These are phyloP conservation scores for Aureobasidium zeae DNA, from an alignment of 2,329 filamentous ascomycete genomes.

Conservation along the genomic window DNA sequence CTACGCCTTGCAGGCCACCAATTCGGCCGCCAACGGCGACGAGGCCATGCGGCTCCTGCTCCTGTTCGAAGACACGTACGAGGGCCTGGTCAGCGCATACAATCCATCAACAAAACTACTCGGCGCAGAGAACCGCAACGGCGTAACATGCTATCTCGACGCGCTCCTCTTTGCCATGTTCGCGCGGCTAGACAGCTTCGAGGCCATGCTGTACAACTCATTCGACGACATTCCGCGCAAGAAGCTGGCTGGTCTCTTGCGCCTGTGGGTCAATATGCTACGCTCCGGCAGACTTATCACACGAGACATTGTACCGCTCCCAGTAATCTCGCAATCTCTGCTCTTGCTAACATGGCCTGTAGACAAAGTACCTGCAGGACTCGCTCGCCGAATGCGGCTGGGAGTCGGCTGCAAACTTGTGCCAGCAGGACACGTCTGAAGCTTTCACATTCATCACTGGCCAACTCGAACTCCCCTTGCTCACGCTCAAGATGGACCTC, in stretches of 20 bases:
- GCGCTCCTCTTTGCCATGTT: slow-evolving; percentile 94
- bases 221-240: slow-evolving; percentile 63
- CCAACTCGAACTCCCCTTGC: slow-evolving; percentile 72
- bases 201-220: slow-evolving; percentile 77
- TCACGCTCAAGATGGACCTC: slow-evolving; percentile 88
- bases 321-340: not conserved
- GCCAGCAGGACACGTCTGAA: slow-evolving; percentile 92
- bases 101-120: slow-evolving; percentile 62
- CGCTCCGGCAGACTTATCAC: slow-evolving; percentile 77
- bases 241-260: slow-evolving; percentile 65
- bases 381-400: slow-evolving; percentile 79
- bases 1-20: slow-evolving; percentile 53
- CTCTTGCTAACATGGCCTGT: slow-evolving; percentile 9
- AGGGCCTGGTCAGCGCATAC: slow-evolving; percentile 68
- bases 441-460: slow-evolving; percentile 93
- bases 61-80: slow-evolving; percentile 70
- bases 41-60: slow-evolving; percentile 68
- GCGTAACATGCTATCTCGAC: slow-evolving; percentile 92
- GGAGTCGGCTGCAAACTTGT: slow-evolving; percentile 64
- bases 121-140: slow-evolving; percentile 76
- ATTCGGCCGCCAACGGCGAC: slow-evolving; percentile 60
- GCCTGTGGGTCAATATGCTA: slow-evolving; percentile 89
- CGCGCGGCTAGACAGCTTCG: slow-evolving; percentile 77
- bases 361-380: slow-evolving; percentile 78
- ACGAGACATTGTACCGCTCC: slow-evolving; percentile 59